phyloP scores from a whole-genome alignment of 257 asterid species.

The Ophiorrhiza pumila region DNA sequence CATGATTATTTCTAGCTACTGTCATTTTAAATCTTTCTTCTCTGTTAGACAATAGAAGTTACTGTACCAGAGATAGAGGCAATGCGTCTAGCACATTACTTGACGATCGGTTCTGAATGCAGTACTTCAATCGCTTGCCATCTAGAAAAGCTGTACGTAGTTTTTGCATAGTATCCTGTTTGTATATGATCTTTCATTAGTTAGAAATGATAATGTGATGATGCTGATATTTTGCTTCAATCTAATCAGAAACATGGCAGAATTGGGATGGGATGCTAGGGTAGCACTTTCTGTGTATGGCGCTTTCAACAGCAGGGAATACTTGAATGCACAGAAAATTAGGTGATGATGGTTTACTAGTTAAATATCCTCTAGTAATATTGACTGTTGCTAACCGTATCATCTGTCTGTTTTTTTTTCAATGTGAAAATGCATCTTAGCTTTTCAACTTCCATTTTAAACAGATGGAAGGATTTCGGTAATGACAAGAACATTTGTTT shows the following conservation, averaged over 20 bases:
- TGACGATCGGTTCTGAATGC: conserved; percentile 83
- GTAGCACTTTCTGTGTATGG: conserved; percentile 70
- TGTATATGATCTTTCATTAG: not conserved
- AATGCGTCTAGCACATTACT: conserved; percentile 87
- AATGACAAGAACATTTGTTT: not conserved
- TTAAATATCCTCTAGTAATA: not conserved
- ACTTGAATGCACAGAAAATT: conserved; percentile 76
- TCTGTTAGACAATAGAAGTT: conserved; percentile 59
- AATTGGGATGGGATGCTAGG: conserved; percentile 87
- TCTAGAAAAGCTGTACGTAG: conserved; percentile 50
- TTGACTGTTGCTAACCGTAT: not conserved
- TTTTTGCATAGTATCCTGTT: not conserved
- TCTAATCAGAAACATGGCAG: conserved; percentile 47
- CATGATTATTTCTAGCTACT: not conserved
- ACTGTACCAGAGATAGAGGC: conserved; percentile 83
- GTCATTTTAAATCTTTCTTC: not conserved
- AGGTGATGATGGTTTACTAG: conserved; percentile 30
- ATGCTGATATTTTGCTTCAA: not conserved
- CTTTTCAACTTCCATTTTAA: not conserved
- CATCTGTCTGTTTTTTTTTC: not conserved
- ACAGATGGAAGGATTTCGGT: not conserved
- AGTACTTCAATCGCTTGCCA: conserved; percentile 44
- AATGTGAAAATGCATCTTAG: not conserved
- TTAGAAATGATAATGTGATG: not conserved
- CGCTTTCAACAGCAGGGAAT: conserved; percentile 75